Base-by-base conservation (phyloP, 164 flowering plant species). In the Aristolochia fimbriata region DNA sequence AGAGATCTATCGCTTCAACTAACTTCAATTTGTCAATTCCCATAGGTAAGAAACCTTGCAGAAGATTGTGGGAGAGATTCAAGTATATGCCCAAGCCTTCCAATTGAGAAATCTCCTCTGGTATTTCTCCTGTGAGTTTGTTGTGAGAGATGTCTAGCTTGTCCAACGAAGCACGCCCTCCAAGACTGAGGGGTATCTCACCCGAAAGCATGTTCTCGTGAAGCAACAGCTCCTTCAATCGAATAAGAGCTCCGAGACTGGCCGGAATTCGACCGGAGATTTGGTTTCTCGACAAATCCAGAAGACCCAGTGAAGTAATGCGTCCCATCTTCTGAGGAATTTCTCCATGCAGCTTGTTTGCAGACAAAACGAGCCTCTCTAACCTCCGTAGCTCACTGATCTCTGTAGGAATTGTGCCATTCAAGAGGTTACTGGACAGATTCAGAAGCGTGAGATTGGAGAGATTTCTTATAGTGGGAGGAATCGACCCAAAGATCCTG, bases 61-160 rank as follows among this genome's bases (percentile, higher is more conserved):
- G 74, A 48, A 51, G 62, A 64, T 84, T 84, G 54, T 79, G 73
- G 3, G 90, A 84, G 19, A 84, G 73, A 63, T 82, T 82, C 51
- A 84, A 71, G 60, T 65, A 84, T 30, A 69, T 67, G 31, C 70
- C 64, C 55, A 81, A 72, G 48, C 76, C 71, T 0, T 55, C 48
- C 43, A 80, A 31, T 10, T 72, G 72, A 47, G 65, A 60, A 43
- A 84, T 59, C 41, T 79, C 70, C 31, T 59, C 47, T 1, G 87
- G 87, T 31, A 84, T 70, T 6, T 16, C 63, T 58, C 85, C 87
- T 31, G 81, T 66, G 25, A 84, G 68, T 50, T 31, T 69, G 75
- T 82, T 84, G 57, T 69, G 55, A 48, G 90, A 84, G 60, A 84
- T 67, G 62, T 82, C 90, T 5, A 84, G 73, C 65, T n/a, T 73